phyloP scores from a whole-genome alignment of 225 moss, liverwort and hornwort genomes.

The Marchantia polymorpha region DNA sequence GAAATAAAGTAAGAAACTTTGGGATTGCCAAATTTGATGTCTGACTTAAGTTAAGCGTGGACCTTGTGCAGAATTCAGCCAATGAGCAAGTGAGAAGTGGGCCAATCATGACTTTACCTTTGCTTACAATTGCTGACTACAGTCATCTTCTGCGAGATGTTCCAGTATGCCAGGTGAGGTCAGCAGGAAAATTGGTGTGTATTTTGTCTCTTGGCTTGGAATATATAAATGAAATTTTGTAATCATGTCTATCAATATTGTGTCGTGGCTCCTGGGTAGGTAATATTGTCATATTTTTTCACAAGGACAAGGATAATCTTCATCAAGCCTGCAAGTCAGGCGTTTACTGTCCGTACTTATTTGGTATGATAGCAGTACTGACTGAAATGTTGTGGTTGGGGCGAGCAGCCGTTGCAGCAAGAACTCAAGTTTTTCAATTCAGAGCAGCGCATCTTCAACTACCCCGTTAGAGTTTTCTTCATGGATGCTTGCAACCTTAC shows the following conservation, averaged over 20 bases:
- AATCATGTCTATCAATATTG: not conserved
- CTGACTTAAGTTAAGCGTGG: not conserved
- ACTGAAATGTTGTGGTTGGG: not conserved
- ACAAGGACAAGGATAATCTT: not conserved
- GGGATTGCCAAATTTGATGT: not conserved
- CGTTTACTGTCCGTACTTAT: not conserved
- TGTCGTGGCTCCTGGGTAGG: not conserved
- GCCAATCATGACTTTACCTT: conserved; percentile 86
- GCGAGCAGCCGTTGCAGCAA: conserved; percentile 77
- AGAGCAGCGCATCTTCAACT: conserved; percentile 91
- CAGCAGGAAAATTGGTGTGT: not conserved
- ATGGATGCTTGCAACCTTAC: conserved; percentile 99
- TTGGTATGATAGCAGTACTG: too few species aligned
- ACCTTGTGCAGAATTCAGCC: conserved; percentile 56
- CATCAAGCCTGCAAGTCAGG: not conserved
- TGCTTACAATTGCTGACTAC: conserved; percentile 90
- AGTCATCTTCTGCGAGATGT: conserved; percentile 90
- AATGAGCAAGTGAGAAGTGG: conserved; percentile 88
- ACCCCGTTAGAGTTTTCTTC: conserved; percentile 90
- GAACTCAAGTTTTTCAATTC: conserved; percentile 91
- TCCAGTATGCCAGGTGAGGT: conserved; percentile 87
- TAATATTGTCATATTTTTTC: not conserved
- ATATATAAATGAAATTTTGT: not conserved
- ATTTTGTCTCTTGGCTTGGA: not conserved
- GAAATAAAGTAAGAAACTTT: too few species aligned